phyloP scores from a whole-genome alignment of 2,329 filamentous ascomycete species.

The Colletotrichum liaoningense region DNA sequence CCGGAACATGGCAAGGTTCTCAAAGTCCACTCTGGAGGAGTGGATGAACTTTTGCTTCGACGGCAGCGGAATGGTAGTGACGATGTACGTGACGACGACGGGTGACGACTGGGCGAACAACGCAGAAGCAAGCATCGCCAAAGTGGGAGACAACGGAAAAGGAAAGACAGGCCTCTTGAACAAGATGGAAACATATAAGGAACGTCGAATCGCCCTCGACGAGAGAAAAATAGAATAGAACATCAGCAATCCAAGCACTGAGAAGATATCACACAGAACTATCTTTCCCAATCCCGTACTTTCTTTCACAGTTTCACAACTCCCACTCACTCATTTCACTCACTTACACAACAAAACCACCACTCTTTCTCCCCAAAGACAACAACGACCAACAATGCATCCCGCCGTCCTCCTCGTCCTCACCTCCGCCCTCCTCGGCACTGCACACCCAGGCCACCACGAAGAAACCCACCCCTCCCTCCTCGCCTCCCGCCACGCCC shows the following conservation, averaged over 20 bases:
- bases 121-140: not conserved
- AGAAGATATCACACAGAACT: not conserved
- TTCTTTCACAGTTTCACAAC: not conserved
- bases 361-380: not conserved
- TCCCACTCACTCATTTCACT: not conserved
- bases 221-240: too few relatives aligned
- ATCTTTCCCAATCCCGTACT: not conserved
- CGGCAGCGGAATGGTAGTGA: not conserved
- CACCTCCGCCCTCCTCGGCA: conserved; percentile 15
- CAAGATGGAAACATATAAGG: not conserved
- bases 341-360: not conserved
- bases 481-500: conserved; percentile 17
- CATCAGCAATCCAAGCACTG: not conserved
- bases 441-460: conserved; percentile 22
- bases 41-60: not conserved
- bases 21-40: not conserved
- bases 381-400: conserved; percentile 1
- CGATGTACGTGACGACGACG: not conserved
- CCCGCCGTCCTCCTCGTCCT: conserved; percentile 18
- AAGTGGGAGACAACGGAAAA: not conserved
- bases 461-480: conserved; percentile 15
- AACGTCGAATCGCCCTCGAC: not conserved
- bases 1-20: not conserved
- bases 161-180: not conserved
- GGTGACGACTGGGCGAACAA: not conserved